Evolutionary conservation across 805 yeast species (phyloP), one percentile per base, ranked within the genome.

Genomic region (Kluyveromyces aestuarii): DNA sequence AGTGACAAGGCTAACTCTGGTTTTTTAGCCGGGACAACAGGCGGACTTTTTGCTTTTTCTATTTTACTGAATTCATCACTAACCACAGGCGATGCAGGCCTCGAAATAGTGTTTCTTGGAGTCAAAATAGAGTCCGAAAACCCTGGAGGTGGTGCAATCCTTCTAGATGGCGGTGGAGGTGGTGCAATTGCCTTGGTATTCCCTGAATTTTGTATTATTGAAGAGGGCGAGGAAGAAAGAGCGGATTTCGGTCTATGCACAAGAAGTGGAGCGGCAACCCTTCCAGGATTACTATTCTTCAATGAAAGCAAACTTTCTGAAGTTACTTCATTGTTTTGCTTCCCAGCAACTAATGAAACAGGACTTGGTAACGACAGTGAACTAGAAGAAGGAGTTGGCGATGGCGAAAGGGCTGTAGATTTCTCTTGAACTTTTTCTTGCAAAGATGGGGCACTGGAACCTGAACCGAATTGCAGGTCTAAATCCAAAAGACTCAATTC

Each of bases 61-160:
- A 33, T 27, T 19, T 21, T 42, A 7, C 21, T 13, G 10, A 45
- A 17, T 7, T 44, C 16, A 10, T 37, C 39, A 16, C 21, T 33
- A 14, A 45, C 40, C 2, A 44, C 38, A 37, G 51, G 48, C 33
- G 51, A 48, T 21, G 45, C 37, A 17, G 61, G 55, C 42, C 25
- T 53, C 39, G 48, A 47, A 8, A 59, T 51, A 16, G 56, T 35
- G 6, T 62, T 65, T 51, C 55, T 68, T 25, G 73, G 73, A 4
- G 65, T 63, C 41, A 71, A 50, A 8, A 70, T 52, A 3, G 59
- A 37, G 21, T 61, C 68, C 33, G 62, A 58, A 41, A 63, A 68
- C 0, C 73, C 73, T 8, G 73, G 74, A 27, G 73, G 73, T 6
- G 68, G 57, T 14, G 54, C 35, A 2, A 58, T 47, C 45, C 62